phyloP scores from a whole-genome alignment of 1,139 yeast genomes.

The Debaryomyces coudertii region DNA sequence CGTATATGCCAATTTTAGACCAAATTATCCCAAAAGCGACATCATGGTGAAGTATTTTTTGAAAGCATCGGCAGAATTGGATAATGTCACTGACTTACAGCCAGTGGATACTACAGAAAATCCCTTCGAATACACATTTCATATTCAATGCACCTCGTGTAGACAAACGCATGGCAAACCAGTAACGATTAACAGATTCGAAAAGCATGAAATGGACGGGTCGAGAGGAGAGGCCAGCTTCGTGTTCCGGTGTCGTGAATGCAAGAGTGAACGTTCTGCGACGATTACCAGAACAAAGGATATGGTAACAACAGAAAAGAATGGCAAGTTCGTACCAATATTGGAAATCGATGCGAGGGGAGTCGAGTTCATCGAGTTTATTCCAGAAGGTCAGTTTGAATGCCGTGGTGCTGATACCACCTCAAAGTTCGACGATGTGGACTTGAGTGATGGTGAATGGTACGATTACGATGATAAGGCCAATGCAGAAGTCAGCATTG shows the following conservation, averaged over 20 bases:
- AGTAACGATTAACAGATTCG: conserved; percentile 70
- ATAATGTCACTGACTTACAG: conserved; percentile 62
- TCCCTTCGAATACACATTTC: conserved; percentile 78
- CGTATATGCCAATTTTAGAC: not conserved
- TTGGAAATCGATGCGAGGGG: conserved; percentile 87
- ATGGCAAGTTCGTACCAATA: conserved; percentile 43
- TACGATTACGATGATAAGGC: conserved; percentile 92
- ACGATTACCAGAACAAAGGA: conserved; percentile 38
- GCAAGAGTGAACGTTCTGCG: conserved; percentile 52
- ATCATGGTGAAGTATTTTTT: conserved; percentile 50
- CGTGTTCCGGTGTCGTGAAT: conserved; percentile 73
- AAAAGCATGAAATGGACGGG: conserved; percentile 62
- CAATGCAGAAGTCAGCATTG: conserved; percentile 77
- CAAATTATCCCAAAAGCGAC: not conserved
- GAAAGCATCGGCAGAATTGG: conserved; percentile 60
- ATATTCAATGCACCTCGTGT: conserved; percentile 76
- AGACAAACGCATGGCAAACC: conserved; percentile 76
- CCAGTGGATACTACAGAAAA: conserved; percentile 62
- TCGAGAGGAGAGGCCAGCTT: conserved; percentile 86
- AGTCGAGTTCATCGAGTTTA: conserved; percentile 67
- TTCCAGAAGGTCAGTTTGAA: conserved; percentile 68
- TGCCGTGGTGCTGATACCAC: conserved; percentile 59
- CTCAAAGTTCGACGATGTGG: conserved; percentile 65
- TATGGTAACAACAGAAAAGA: conserved; percentile 30
- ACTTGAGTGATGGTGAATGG: conserved; percentile 83